These are phyloP conservation scores for Eucalyptus tenuipes DNA, from an alignment of 345 rosid genomes.

Conservation along the genomic window DNA sequence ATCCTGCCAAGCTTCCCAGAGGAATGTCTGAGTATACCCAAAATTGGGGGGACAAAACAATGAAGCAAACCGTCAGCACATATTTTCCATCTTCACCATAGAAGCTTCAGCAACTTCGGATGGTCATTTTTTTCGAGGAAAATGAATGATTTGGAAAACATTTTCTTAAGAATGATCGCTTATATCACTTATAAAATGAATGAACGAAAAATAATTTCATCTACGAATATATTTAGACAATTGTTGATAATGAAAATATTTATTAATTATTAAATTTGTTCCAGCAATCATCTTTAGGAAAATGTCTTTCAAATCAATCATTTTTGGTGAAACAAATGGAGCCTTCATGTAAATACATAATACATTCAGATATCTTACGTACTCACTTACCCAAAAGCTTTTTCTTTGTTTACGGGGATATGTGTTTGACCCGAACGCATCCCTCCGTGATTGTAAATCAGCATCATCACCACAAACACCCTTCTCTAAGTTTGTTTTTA, in stretches of 20 bases:
- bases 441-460: slow-evolving; percentile 51
- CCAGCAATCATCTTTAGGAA: background rate
- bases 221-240: background rate
- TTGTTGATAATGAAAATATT: background rate
- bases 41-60: background rate
- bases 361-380: background rate
- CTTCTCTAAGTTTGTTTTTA: slow-evolving; percentile 57
- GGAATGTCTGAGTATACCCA: slow-evolving; percentile 44
- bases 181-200: background rate
- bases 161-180: background rate
- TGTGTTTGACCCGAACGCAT: slow-evolving; percentile 73
- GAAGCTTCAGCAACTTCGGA: background rate
- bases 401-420: slow-evolving; percentile 84
- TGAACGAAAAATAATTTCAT: background rate
- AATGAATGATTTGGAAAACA: background rate
- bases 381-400: slow-evolving; percentile 57
- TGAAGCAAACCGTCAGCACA: background rate
- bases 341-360: background rate
- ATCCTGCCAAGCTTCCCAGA: slow-evolving; percentile 87
- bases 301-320: background rate
- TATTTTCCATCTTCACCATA: background rate
- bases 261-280: background rate
- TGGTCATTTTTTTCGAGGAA: background rate
- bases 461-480: slow-evolving; percentile 63
- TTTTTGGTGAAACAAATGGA: background rate